phyloP scores from a whole-genome alignment of 2,329 filamentous ascomycete genomes.

The Hymenoscyphus infarciens region DNA sequence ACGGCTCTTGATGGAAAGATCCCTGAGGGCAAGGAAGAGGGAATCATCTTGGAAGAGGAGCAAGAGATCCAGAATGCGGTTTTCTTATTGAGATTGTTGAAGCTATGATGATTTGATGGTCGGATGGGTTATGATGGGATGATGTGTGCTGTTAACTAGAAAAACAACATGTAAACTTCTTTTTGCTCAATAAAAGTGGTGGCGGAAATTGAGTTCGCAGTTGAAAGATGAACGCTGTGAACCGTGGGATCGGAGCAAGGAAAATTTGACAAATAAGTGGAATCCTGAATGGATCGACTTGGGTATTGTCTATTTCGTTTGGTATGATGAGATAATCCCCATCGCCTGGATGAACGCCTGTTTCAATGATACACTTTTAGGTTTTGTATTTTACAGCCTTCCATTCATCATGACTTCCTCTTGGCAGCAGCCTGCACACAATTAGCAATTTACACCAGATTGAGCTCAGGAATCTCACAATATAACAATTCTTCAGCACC shows the following conservation, averaged over 20 bases:
- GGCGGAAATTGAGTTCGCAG: too few species aligned
- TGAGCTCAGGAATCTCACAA: slow-evolving; percentile 42
- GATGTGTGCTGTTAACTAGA: slow-evolving; percentile 1
- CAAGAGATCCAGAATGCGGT: slow-evolving; percentile 82
- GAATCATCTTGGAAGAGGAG: slow-evolving; percentile 74
- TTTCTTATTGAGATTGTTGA: slow-evolving; percentile 72
- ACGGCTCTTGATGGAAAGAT: slow-evolving; percentile 56
- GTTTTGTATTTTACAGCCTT: neutral
- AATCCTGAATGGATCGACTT: neutral
- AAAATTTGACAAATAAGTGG: neutral
- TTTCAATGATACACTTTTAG: neutral
- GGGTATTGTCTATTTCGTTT: neutral
- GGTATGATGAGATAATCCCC: neutral
- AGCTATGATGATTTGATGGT: slow-evolving; percentile 49
- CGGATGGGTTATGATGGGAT: neutral
- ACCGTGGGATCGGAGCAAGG: neutral
- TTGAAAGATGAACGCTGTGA: neutral
- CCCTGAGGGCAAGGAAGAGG: slow-evolving; percentile 46
- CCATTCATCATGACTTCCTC: slow-evolving; percentile 37
- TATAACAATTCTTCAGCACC: slow-evolving; percentile 79
- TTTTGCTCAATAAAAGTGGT: neutral
- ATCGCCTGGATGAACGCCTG: neutral
- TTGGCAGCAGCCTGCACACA: slow-evolving; percentile 48
- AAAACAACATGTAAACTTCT: neutral
- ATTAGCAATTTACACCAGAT: slow-evolving; percentile 13